phyloP scores from a whole-genome alignment of 371 early-diverging fungal species.

The Zopfochytrium polystomum region DNA sequence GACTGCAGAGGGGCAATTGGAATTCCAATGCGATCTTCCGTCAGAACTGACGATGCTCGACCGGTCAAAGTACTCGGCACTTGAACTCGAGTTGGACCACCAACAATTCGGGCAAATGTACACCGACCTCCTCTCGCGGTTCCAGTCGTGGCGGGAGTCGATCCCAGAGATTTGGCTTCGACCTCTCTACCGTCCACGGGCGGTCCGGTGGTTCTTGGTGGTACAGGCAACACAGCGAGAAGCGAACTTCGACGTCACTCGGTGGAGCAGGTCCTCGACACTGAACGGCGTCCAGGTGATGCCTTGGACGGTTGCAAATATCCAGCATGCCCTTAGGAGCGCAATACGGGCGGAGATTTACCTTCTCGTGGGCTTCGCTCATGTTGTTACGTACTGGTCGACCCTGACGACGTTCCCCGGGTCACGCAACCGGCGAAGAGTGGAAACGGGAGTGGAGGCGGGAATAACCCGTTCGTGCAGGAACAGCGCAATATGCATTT shows the following conservation, averaged over 20 bases:
- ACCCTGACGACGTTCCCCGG: constrained; percentile 18
- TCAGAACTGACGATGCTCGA: too few relatives aligned
- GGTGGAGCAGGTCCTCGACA: not conserved
- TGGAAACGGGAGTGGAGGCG: not conserved
- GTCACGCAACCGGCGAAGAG: not conserved
- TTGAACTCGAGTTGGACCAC: too few relatives aligned
- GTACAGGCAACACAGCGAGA: not conserved
- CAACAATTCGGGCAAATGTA: too few relatives aligned
- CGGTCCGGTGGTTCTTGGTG: constrained; percentile 8
- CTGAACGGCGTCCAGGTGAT: constrained; percentile 14
- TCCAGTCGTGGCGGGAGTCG: constrained; percentile 7
- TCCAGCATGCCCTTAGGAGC: constrained; percentile 4
- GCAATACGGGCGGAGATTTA: not conserved
- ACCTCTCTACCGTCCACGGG: constrained; percentile 6
- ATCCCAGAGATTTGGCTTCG: constrained; percentile 12
- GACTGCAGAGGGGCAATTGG: too few relatives aligned
- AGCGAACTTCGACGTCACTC: not conserved
- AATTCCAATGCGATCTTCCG: too few relatives aligned
- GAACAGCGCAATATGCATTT: too few relatives aligned
- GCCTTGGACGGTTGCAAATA: constrained; percentile 16
- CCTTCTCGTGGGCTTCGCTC: constrained; percentile 6
- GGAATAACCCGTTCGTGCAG: not conserved
- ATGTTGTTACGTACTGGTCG: constrained; percentile 10
- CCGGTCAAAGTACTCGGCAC: too few relatives aligned
- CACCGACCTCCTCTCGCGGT: too few relatives aligned